Evolutionary conservation across 2,329 filamentous ascomycete species (phyloP).

Genomic region (Seiridium cupressi): DNA sequence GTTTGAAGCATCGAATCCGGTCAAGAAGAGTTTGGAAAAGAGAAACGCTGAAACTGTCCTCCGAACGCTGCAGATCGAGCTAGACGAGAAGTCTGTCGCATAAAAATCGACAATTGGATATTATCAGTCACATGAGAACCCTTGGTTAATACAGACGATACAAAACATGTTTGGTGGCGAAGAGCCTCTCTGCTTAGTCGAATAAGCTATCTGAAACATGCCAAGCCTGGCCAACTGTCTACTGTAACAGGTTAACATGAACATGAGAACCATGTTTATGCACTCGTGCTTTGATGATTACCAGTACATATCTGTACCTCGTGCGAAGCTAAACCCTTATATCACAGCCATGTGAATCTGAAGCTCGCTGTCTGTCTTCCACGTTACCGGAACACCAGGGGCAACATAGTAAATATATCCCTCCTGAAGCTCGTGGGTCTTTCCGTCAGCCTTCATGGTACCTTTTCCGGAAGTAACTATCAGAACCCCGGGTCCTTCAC

Average conservation of each 20-base stretch:
- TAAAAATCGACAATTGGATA: not conserved
- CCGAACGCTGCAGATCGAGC: conserved; percentile 4
- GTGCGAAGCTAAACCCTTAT: not conserved
- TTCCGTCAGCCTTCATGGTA: conserved; percentile 50
- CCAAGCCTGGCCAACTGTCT: no score
- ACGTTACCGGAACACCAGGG: conserved; percentile 40
- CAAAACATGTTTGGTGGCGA: no score
- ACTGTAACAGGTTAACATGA: no score
- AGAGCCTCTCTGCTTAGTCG: no score
- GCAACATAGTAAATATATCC: conserved; percentile 69
- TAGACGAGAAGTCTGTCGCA: conserved; percentile 5
- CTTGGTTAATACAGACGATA: no score
- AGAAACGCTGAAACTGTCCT: conserved; percentile 10
- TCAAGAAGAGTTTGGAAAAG: conserved; percentile 27
- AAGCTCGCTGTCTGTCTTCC: conserved; percentile 28
- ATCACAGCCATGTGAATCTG: conserved; percentile 37
- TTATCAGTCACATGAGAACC: no score
- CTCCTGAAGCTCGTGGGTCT: conserved; percentile 52
- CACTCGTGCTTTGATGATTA: no score
- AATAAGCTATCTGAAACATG: no score
- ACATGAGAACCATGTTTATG: no score
- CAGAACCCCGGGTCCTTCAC: conserved; percentile 62
- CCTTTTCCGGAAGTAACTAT: conserved; percentile 61
- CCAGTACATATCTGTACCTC: no score
- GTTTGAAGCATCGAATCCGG: conserved; percentile 34